phyloP scores from a whole-genome alignment of 805 yeast species.

The Metschnikowia lunata region DNA sequence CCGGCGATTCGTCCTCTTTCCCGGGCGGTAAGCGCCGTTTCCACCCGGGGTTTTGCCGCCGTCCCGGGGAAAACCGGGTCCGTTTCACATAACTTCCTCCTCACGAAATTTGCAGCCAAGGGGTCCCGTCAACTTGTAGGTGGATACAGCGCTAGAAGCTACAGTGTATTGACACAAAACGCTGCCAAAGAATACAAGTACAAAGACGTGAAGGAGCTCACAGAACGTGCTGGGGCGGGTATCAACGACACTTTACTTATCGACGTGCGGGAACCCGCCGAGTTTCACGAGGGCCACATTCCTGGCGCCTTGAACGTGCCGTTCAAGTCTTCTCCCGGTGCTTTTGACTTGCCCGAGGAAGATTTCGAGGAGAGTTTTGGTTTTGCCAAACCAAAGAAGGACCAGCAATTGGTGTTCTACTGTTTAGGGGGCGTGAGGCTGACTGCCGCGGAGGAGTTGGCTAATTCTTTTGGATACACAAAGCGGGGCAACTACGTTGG shows the following conservation, averaged over 20 bases:
- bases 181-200: slow-evolving; percentile 51
- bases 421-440: slow-evolving; percentile 93
- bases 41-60: slow-evolving; percentile 3
- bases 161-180: slow-evolving; percentile 36
- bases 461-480: slow-evolving; percentile 81
- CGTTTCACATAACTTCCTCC: neutral
- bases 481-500: slow-evolving; percentile 85
- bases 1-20: slow-evolving; percentile 1
- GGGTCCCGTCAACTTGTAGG: neutral
- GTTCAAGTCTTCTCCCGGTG: slow-evolving; percentile 87
- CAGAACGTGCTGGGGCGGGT: slow-evolving; percentile 32
- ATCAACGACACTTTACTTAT: slow-evolving; percentile 50
- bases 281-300: slow-evolving; percentile 66
- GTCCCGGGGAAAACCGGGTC: slow-evolving; percentile 8
- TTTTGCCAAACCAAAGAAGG: slow-evolving; percentile 67
- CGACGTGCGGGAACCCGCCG: slow-evolving; percentile 92
- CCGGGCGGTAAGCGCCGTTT: slow-evolving; percentile 4
- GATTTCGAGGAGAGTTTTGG: slow-evolving; percentile 82
- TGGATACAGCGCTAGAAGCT: slow-evolving; percentile 11
- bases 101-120: neutral
- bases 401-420: slow-evolving; percentile 77
- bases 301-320: slow-evolving; percentile 88
- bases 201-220: slow-evolving; percentile 45
- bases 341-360: slow-evolving; percentile 71
- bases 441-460: slow-evolving; percentile 85